phyloP scores from a whole-genome alignment of 306 rosid species.

The Ceratonia siliqua region DNA sequence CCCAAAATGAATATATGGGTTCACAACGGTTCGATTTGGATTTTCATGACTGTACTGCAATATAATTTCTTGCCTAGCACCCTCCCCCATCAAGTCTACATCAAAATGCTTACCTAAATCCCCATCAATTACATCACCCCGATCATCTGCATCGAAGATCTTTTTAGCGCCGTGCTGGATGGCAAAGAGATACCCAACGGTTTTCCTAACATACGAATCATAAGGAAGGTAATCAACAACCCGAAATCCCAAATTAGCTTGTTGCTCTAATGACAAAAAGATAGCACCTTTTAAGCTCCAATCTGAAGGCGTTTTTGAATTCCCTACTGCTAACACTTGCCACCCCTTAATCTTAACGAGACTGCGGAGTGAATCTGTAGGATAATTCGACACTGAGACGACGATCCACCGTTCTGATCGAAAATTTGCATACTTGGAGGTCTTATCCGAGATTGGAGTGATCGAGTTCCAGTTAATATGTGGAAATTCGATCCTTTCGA shows the following conservation, averaged over 20 bases:
- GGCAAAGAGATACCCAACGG: conserved; percentile 89
- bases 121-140: conserved; percentile 83
- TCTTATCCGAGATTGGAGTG: conserved; percentile 49
- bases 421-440: conserved; percentile 61
- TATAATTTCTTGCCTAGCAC: conserved; percentile 82
- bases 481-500: conserved; percentile 78
- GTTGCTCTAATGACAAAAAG: conserved; percentile 81
- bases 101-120: conserved; percentile 95
- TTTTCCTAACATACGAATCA: conserved; percentile 89
- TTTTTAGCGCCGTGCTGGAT: conserved; percentile 94
- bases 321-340: conserved; percentile 92
- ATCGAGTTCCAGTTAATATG: conserved; percentile 63
- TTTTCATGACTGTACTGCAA: conserved; percentile 89
- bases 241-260: conserved; percentile 78
- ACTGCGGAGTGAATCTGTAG: conserved; percentile 63
- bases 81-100: conserved; percentile 77
- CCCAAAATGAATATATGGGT: conserved; percentile 95
- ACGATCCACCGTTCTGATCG: conserved; percentile 85
- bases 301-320: conserved; percentile 78
- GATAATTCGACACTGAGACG: conserved; percentile 79
- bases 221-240: conserved; percentile 83
- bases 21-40: conserved; percentile 74
- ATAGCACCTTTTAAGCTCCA: conserved; percentile 92
- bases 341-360: conserved; percentile 78
- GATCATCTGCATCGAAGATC: conserved; percentile 91